phyloP scores from a whole-genome alignment of 2,329 filamentous ascomycete genomes.

The Verticillium isaacii region DNA sequence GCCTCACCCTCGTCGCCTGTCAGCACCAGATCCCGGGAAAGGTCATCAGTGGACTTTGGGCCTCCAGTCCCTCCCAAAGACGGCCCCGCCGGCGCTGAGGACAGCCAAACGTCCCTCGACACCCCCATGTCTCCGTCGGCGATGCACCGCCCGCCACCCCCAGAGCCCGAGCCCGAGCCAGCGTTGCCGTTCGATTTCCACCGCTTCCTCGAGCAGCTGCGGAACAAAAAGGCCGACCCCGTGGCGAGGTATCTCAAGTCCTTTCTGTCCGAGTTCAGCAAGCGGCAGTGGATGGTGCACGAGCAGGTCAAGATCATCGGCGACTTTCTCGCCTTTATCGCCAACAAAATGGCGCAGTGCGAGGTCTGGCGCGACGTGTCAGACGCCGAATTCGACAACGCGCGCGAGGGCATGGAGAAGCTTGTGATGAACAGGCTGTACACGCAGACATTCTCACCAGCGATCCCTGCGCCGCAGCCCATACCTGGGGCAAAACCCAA shows the following conservation, averaged over 20 bases:
- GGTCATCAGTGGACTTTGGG: slow-evolving; percentile 38
- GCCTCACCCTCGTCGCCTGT: slow-evolving; percentile 27
- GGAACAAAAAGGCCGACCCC: slow-evolving; percentile 95
- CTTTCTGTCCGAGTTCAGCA: slow-evolving; percentile 90
- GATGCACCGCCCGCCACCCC: slow-evolving; percentile 61
- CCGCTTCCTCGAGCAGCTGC: slow-evolving; percentile 89
- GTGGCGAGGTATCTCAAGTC: slow-evolving; percentile 94
- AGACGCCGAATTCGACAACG: slow-evolving; percentile 97
- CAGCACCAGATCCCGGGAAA: slow-evolving; percentile 30
- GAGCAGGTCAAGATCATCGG: slow-evolving; percentile 99
- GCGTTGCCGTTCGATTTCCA: slow-evolving; percentile 94
- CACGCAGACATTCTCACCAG: slow-evolving; percentile 91
- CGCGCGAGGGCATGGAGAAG: slow-evolving; percentile 98
- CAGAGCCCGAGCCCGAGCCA: slow-evolving; percentile 74
- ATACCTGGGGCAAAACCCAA: slow-evolving; percentile 64
- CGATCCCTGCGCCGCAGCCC: slow-evolving; percentile 76
- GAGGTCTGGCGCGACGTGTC: slow-evolving; percentile 96
- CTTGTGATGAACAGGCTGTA: slow-evolving; percentile 98
- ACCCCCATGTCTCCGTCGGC: slow-evolving; percentile 43
- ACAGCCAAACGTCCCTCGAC: slow-evolving; percentile 24
- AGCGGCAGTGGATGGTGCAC: slow-evolving; percentile 99
- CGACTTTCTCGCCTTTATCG: slow-evolving; percentile 94
- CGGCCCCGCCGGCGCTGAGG: slow-evolving; percentile 38
- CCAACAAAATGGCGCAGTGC: slow-evolving; percentile 96
- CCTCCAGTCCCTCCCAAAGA: slow-evolving; percentile 60